phyloP scores from a whole-genome alignment of 2,329 filamentous ascomycete genomes.

The Claviceps cyperi region DNA sequence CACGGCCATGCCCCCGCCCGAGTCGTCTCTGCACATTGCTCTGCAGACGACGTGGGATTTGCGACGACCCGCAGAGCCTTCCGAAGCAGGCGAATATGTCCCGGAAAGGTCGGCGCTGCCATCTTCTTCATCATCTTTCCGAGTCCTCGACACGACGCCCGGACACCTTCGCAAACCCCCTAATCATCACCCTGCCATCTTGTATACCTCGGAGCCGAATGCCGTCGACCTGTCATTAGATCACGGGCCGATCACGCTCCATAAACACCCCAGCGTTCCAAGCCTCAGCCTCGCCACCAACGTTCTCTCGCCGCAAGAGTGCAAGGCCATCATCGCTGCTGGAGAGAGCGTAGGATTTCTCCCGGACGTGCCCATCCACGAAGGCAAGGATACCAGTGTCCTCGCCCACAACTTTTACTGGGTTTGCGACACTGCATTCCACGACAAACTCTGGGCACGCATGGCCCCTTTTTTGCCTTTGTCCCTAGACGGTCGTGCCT shows the following conservation, averaged over 20 bases:
- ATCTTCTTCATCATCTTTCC: slow-evolving; percentile 20
- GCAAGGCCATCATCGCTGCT: slow-evolving; percentile 50
- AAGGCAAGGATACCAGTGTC: slow-evolving; percentile 50
- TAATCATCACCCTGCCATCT: slow-evolving; percentile 50
- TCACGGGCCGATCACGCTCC: slow-evolving; percentile 33
- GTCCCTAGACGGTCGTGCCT: slow-evolving; percentile 38
- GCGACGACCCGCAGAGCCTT: slow-evolving; percentile 25
- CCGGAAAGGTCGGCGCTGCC: slow-evolving; percentile 31
- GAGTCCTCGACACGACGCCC: slow-evolving; percentile 46
- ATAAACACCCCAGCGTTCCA: slow-evolving; percentile 48
- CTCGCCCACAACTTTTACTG: slow-evolving; percentile 63
- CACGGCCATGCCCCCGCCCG: slow-evolving; percentile 14
- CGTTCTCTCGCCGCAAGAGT: slow-evolving; percentile 47
- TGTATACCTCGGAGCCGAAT: slow-evolving; percentile 46
- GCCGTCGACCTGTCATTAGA: slow-evolving; percentile 35
- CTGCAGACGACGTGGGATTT: slow-evolving; percentile 49
- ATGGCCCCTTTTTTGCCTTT: slow-evolving; percentile 43
- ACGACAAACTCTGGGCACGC: slow-evolving; percentile 47
- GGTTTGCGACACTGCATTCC: slow-evolving; percentile 49
- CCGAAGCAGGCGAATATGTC: slow-evolving; percentile 41
- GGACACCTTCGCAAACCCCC: slow-evolving; percentile 49
- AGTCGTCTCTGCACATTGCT: slow-evolving; percentile 33
- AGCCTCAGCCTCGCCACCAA: slow-evolving; percentile 45
- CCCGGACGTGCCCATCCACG: slow-evolving; percentile 51
- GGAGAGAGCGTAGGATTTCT: slow-evolving; percentile 51